phyloP scores from a whole-genome alignment of 495 filamentous ascomycete genomes.

The Talaromyces proteolyticus region DNA sequence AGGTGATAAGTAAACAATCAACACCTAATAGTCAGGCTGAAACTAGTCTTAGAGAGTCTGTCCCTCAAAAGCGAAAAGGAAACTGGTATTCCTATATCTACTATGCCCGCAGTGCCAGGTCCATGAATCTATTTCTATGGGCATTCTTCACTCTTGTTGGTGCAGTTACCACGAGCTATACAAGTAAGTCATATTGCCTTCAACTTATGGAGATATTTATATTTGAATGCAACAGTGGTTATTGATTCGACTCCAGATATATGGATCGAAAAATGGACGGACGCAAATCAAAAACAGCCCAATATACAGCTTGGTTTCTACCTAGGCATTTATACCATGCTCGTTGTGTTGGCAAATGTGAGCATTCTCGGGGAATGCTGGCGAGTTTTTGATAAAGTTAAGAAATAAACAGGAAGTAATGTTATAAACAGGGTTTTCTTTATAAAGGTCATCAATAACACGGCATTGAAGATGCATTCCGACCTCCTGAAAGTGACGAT shows the following conservation, averaged over 20 bases:
- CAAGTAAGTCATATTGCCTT: slow-evolving; percentile 18
- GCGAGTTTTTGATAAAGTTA: neutral
- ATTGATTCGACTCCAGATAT: slow-evolving; percentile 15
- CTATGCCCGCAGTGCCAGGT: slow-evolving; percentile 49
- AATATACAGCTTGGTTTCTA: slow-evolving; percentile 27
- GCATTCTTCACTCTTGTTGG: slow-evolving; percentile 32
- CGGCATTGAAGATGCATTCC: slow-evolving; percentile 1
- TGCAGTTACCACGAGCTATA: slow-evolving; percentile 40
- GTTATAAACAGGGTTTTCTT: neutral
- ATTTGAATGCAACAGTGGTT: slow-evolving; percentile 3
- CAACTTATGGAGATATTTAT: too few species aligned
- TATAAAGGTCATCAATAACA: neutral
- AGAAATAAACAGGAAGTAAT: neutral
- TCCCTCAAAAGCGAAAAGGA: too few species aligned
- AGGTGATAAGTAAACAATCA: too few species aligned
- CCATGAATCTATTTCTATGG: slow-evolving; percentile 33
- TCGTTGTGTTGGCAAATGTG: neutral
- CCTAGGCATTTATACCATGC: slow-evolving; percentile 29
- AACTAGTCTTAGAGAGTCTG: too few species aligned
- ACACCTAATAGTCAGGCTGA: too few species aligned
- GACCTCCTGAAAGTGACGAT: neutral
- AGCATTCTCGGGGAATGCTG: neutral
- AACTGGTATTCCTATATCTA: too few species aligned
- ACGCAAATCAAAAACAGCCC: slow-evolving; percentile 16
- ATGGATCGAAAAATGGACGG: slow-evolving; percentile 36